Conservation (phyloP, 108 stramenopile species). For the Cyclotella kingstonii region DNA sequence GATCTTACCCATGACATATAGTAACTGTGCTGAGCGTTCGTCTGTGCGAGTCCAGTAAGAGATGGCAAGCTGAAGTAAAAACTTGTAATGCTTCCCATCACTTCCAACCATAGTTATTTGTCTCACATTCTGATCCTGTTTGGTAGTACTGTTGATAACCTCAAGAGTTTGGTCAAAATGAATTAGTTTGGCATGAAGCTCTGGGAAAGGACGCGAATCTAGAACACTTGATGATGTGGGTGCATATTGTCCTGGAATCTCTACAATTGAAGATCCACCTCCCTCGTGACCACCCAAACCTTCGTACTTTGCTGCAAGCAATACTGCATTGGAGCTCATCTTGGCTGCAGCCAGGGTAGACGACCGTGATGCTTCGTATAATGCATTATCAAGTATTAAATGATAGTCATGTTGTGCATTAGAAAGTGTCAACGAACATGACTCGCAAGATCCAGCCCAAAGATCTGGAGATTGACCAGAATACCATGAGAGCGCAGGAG, state of each 20-base stretch:
- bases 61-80: constrained; percentile 78
- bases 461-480: constrained; percentile 62
- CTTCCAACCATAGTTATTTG: constrained; percentile 81
- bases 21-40: constrained; percentile 75
- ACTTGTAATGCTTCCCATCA: constrained; percentile 72
- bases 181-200: constrained; percentile 79
- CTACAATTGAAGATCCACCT: constrained; percentile 72
- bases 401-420: constrained; percentile 23
- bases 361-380: constrained; percentile 51
- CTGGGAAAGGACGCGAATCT: constrained; percentile 72
- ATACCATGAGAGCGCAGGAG: constrained; percentile 71
- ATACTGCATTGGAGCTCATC: constrained; percentile 56
- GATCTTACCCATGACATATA: constrained; percentile 64
- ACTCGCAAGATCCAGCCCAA: constrained; percentile 64
- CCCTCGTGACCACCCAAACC: constrained; percentile 76
- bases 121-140: constrained; percentile 68
- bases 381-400: constrained; percentile 19
- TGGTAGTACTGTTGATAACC: constrained; percentile 44
- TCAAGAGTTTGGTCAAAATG: constrained; percentile 67
- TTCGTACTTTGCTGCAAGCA: constrained; percentile 49
- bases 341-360: constrained; percentile 65
- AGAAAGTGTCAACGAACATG: constrained; percentile 28
- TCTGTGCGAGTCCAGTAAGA: constrained; percentile 86
- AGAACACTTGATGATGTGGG: constrained; percentile 53
- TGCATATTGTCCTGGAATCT: constrained; percentile 88